Base-by-base conservation (phyloP, 371 early-diverging fungal genomes). In the Zychaea mexicana region DNA sequence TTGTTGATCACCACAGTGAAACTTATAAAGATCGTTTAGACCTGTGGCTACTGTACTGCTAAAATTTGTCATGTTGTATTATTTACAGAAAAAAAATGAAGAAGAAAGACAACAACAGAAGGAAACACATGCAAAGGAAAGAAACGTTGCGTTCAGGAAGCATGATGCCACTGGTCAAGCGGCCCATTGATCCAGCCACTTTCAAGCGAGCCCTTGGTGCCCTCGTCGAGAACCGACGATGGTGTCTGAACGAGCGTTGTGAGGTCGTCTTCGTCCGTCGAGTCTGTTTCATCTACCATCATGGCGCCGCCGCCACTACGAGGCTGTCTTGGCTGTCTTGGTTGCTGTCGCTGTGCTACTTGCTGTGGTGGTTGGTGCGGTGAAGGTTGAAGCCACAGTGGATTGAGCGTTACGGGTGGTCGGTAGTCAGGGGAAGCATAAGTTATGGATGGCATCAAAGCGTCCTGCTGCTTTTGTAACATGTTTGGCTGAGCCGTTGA, bases 391-490 rank as follows among this genome's bases (percentile, higher is more conserved):
- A 66, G 27, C 66, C 66, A 66, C 19, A 66, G 56, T 17, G 66
- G 61, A 47, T 66, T 61, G 4, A 42, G 38, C 2, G 53, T 45
- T 21, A 65, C 61, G 17, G 67, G 67, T 21, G 69, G 69, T 17
- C 69, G 36, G 21, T 69, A 69, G 39, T 69, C 69, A 2, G 69
- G 69, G 12, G 69, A 65, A 27, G 69, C 69, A 49, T 64, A 69
- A 32, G 69, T 69, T 24, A 69, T 59, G 19, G 69, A 45, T 22
- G 69, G 69, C 36, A 68, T 57, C 2, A 31, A 13, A 17, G 47
- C 15, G n/a, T 46, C 22, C 3, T 49, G 9, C 24, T 24, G 1
- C 15, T 42, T 42, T 7, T 49, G n/a, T 3, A 2, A 13, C 9
- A 49, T 49, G 3, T 1, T 49, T 49, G 21, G 22, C n/a, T 49